Evolutionary conservation across 2,329 filamentous ascomycete genomes (phyloP).

Genomic region (Dactylellina parvicollis): DNA sequence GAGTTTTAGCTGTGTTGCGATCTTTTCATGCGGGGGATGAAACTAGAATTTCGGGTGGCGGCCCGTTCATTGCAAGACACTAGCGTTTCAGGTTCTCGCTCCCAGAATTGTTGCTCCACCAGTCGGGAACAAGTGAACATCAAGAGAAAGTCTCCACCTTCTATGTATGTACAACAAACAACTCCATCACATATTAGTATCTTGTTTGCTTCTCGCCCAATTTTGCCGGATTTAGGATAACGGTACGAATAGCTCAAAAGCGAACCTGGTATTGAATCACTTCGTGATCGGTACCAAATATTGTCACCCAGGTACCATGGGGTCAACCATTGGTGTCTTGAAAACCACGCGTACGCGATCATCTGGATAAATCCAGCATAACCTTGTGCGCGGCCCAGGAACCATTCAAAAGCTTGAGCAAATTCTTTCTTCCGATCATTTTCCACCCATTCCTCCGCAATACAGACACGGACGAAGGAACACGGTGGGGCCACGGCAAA

Average conservation of each 20-base stretch:
- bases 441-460: conserved; percentile 20
- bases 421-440: conserved; percentile 24
- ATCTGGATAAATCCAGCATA: conserved; percentile 33
- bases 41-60: conserved; percentile 40
- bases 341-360: conserved; percentile 44
- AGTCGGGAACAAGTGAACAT: neutral
- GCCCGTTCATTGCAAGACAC: conserved; percentile 32
- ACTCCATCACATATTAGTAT: neutral
- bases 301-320: conserved; percentile 13
- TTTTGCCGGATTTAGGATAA: conserved; percentile 22
- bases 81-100: conserved; percentile 35
- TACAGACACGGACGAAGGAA: conserved; percentile 8
- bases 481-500: conserved; percentile 31
- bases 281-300: conserved; percentile 35
- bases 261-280: conserved; percentile 22
- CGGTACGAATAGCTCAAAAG: conserved; percentile 1
- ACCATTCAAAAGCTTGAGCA: conserved; percentile 29
- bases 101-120: conserved; percentile 4
- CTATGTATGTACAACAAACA: no score
- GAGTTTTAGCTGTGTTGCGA: neutral
- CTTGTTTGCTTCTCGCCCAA: conserved; percentile 6
- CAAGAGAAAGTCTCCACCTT: neutral
- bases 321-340: neutral
- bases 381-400: conserved; percentile 17
- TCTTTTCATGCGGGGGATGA: conserved; percentile 20